A percentile compares a stretch with the other conserved stretches of the same genome.
phyloP scores from a whole-genome alignment of 1,284 basidiomycete species.

The Ustanciosporium gigantosporum region DNA sequence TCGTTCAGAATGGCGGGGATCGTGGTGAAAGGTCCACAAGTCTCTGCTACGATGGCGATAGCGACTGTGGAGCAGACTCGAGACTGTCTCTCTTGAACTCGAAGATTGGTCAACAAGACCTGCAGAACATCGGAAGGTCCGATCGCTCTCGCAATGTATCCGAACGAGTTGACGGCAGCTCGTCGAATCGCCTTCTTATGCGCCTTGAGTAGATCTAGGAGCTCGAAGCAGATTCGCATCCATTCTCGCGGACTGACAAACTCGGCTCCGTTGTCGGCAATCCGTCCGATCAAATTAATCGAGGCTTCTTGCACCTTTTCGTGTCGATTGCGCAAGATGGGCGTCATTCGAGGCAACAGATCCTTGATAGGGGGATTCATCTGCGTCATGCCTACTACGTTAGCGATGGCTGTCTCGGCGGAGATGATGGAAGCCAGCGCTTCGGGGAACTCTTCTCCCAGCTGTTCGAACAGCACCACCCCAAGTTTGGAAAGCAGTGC shows the following conservation, averaged over 20 bases:
- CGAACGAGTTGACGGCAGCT: constrained; percentile 98
- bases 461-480: constrained; percentile 94
- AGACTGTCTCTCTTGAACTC: constrained; percentile 97
- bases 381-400: constrained; percentile 99
- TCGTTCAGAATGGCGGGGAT: constrained; percentile 98
- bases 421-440: constrained; percentile 95
- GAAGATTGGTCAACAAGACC: constrained; percentile 91
- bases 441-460: constrained; percentile 99
- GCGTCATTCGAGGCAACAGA: constrained; percentile 96
- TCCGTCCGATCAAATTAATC: constrained; percentile 98
- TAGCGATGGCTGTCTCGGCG: constrained; percentile 96
- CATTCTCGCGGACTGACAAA: constrained; percentile 97
- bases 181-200: constrained; percentile 99
- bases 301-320: constrained; percentile 99
- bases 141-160: constrained; percentile 98
- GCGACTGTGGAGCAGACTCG: constrained; percentile 98
- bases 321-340: constrained; percentile 96
- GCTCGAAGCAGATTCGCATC: constrained; percentile 99
- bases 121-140: constrained; percentile 98
- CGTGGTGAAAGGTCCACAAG: constrained; percentile 97
- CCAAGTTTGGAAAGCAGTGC: constrained; percentile 93
- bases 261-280: constrained; percentile 98
- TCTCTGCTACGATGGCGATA: constrained; percentile 80
- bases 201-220: constrained; percentile 94
- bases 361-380: constrained; percentile 99